Base-by-base conservation (phyloP, 495 filamentous ascomycete genomes). In the Penicillium paxilli region DNA sequence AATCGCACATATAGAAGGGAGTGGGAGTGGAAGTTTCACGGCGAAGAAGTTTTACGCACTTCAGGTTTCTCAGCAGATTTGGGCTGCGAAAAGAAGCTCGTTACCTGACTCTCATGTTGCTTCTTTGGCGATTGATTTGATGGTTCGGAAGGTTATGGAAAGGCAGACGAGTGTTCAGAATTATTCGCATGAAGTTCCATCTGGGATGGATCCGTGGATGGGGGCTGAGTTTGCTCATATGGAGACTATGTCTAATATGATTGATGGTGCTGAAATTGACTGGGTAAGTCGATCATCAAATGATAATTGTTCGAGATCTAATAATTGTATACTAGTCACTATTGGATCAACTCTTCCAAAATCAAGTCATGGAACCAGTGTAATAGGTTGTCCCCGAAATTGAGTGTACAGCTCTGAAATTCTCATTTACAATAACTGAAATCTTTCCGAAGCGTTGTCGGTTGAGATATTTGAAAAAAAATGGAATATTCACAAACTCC, bases 61-160 rank as follows among this genome's bases (percentile, higher is more conserved):
- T 12, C 64, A 66, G 23, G 67, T 62, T 11, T 76, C 76, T 9
- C 69, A 74, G 25, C 62, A 62, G 21, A 57, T 56, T 19, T 69
- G 68, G 68, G 57, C 46, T 24, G 57, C 40, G 1, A 42, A 42
- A 12, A 21, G 41, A n/a, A 46, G 47, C 37, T 47, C 20, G 23
- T 41, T 25, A 19, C 44, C 30, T n/a, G 52, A 65, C 24, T 60
- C 58, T 22, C 55, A 49, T 16, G 28, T 55, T 17, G 64, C 58
- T 6, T 55, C 55, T 22, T 23, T 47, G 26, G 40, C 52, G 6
- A 58, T 65, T 19, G 50, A 64, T 5, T 40, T 65, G 44, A 67
- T 67, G 60, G 58, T 64, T 17, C 40, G 56, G 20, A 68, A 67
- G n/a, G 60, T 60, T 14, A 47, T 20, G 12, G 40, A 32, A 28